A percentile compares a stretch with the other conserved stretches of the same genome.
These are phyloP conservation scores for Mucor ambiguus DNA, from an alignment of 371 early-diverging fungal species.

Conservation along the genomic window DNA sequence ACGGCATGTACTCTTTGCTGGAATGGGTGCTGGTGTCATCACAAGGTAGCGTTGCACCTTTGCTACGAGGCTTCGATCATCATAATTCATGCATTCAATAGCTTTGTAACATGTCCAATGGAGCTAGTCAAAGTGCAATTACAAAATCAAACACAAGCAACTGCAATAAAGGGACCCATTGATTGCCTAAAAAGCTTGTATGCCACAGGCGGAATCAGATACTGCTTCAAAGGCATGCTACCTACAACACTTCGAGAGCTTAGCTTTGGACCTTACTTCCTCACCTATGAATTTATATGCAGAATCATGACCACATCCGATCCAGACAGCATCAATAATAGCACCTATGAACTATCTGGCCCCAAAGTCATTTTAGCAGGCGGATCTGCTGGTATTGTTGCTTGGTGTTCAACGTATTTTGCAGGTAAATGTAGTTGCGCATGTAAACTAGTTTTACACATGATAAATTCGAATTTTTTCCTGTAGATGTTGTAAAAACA, in stretches of 20 bases:
- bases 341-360: conserved; percentile 49
- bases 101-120: conserved; percentile 65
- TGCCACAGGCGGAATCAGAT: conserved; percentile 58
- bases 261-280: conserved; percentile 80
- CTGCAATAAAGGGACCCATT: conserved; percentile 50
- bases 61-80: background rate
- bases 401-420: conserved; percentile 81
- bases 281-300: conserved; percentile 68
- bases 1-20: conserved; percentile 61
- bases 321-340: background rate
- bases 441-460: background rate
- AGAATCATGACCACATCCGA: conserved; percentile 33
- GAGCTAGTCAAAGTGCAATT: conserved; percentile 69
- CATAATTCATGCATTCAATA: conserved; percentile 9
- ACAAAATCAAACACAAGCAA: conserved; percentile 52
- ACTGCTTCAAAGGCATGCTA: conserved; percentile 63
- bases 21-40: conserved; percentile 64
- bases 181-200: conserved; percentile 65
- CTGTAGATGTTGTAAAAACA: conserved; percentile 79
- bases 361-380: conserved; percentile 69
- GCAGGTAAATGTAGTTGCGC: conserved; percentile 43
- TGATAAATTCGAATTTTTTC: background rate
- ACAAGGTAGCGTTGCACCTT: conserved; percentile 47
- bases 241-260: conserved; percentile 72
- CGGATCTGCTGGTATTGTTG: conserved; percentile 75